These are phyloP conservation scores for Trichoderma koningii DNA, from an alignment of 2,329 filamentous ascomycete species.

Conservation along the genomic window DNA sequence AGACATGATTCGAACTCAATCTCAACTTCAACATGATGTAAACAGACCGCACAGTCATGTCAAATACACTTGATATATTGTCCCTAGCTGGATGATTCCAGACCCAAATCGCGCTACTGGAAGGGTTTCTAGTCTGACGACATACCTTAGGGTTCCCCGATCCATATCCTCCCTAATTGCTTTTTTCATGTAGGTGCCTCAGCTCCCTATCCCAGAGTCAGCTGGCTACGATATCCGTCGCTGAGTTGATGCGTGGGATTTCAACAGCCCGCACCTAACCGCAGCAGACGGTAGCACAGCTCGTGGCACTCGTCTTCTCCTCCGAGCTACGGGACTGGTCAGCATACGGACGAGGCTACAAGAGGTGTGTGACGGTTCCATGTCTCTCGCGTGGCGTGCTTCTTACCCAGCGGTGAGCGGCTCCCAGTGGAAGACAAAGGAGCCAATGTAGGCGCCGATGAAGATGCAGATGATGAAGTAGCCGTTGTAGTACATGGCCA, in stretches of 20 bases:
- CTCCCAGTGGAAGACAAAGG: conserved; percentile 75
- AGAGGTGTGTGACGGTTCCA: neutral
- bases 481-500: conserved; percentile 65
- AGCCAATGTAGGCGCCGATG: conserved; percentile 71
- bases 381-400: conserved; percentile 8
- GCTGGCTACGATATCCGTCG: neutral
- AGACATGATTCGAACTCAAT: neutral
- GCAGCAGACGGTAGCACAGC: conserved; percentile 47
- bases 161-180: neutral
- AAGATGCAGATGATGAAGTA: conserved; percentile 83
- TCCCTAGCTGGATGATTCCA: neutral
- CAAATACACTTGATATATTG: neutral
- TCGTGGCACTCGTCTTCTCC: conserved; percentile 40
- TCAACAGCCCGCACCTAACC: conserved; percentile 34
- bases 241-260: neutral
- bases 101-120: neutral
- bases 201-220: too few species aligned
- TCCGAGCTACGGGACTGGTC: conserved; percentile 25
- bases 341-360: neutral
- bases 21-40: too few species aligned
- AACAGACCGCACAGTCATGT: too few species aligned
- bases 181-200: neutral
- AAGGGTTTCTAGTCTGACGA: neutral
- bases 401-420: conserved; percentile 40
- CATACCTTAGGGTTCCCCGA: neutral